Percentiles rank a stretch among this genome's conserved stretches.
These are phyloP conservation scores for Paramecium biaurelia DNA, from an alignment of 73 alveolate species.

Conservation along the genomic window DNA sequence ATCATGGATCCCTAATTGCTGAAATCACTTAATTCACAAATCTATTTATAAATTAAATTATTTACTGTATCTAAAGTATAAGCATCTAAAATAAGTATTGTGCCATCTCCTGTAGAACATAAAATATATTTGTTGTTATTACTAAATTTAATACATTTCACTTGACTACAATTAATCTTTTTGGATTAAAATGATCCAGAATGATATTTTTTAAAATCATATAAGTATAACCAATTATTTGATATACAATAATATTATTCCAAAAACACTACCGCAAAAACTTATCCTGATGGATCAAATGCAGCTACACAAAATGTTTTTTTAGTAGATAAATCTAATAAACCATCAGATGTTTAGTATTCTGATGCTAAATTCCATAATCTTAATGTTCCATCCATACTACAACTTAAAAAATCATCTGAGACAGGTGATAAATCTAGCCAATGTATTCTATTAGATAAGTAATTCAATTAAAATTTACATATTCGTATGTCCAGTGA, in stretches of 20 bases:
- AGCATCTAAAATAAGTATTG: neutral
- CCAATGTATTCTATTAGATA: neutral
- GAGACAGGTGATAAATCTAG: neutral
- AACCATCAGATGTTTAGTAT: neutral
- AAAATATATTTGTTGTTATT: neutral
- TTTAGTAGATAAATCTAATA: neutral
- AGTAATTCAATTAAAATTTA: neutral
- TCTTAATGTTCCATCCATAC: constrained; percentile 5
- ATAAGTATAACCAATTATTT: neutral
- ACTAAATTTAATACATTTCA: neutral
- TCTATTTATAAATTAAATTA: neutral
- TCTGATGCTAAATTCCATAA: neutral
- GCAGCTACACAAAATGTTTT: neutral
- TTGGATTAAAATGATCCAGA: neutral
- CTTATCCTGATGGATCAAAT: neutral
- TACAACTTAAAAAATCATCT: neutral
- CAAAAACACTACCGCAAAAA: neutral
- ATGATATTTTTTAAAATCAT: neutral
- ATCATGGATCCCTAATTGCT: neutral
- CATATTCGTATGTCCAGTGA: neutral
- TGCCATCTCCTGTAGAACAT: neutral
- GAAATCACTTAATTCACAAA: neutral
- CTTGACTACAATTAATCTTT: neutral
- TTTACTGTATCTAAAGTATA: neutral
- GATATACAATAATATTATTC: neutral